phyloP scores from a whole-genome alignment of 176 grass and related monocot genomes.

The Bonia amplexicaulis region DNA sequence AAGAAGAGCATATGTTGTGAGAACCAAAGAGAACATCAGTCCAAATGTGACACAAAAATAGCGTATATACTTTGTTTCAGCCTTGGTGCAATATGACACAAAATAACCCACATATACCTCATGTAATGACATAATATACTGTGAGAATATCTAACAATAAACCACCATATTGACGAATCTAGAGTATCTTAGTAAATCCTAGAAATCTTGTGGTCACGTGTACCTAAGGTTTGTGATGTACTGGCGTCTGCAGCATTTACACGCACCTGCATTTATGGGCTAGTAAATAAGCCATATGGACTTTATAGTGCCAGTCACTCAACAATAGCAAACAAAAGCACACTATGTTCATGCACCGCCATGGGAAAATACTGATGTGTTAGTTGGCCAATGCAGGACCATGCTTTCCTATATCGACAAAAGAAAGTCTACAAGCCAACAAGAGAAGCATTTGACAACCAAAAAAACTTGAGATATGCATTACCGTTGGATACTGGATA shows the following conservation, averaged over 20 bases:
- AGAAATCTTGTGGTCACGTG: not conserved
- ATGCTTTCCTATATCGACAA: not conserved
- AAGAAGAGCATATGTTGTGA: not conserved
- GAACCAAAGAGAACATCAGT: not conserved
- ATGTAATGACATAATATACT: not conserved
- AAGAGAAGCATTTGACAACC: conserved; percentile 6
- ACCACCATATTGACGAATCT: not conserved
- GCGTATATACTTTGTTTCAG: not conserved
- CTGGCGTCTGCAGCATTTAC: not conserved
- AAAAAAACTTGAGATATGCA: not conserved
- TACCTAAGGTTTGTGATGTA: not conserved
- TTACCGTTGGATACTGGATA: conserved; percentile 78
- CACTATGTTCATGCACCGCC: not conserved
- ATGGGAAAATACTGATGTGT: not conserved
- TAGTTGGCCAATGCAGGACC: not conserved
- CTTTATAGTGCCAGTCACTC: not conserved
- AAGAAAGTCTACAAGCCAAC: not conserved
- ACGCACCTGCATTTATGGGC: not conserved
- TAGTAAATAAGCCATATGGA: not conserved
- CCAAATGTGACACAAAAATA: not conserved
- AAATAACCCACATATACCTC: not conserved
- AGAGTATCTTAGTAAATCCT: not conserved
- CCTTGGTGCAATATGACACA: not conserved
- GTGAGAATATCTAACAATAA: not conserved
- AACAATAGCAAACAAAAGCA: not conserved